Percentiles rank a stretch among this genome's conserved stretches.
phyloP scores from a whole-genome alignment of 257 asterid species.

The Euphrasia confusa region DNA sequence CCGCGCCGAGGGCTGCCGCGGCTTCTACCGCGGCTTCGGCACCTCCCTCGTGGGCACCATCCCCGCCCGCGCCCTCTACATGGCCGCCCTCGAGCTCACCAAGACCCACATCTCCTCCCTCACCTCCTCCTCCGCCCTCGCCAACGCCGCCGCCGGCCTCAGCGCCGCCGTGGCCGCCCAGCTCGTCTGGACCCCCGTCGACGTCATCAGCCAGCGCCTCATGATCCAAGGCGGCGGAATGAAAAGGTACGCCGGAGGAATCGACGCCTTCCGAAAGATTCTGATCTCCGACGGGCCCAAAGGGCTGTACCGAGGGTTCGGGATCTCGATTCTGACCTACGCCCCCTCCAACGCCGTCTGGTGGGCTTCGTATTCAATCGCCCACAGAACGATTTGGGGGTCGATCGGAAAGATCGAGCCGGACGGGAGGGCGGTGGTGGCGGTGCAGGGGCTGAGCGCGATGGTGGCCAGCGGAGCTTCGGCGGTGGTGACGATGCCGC shows the following conservation, averaged over 20 bases:
- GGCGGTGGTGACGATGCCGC: slow-evolving; percentile 90
- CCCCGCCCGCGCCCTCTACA: slow-evolving; percentile 93
- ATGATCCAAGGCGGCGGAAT: slow-evolving; percentile 79
- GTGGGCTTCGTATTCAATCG: slow-evolving; percentile 94
- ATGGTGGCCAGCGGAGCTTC: slow-evolving; percentile 92
- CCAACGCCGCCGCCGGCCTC: slow-evolving; percentile 89
- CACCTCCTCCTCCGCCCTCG: slow-evolving; percentile 68
- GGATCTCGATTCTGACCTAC: slow-evolving; percentile 83
- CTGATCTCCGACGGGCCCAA: slow-evolving; percentile 53
- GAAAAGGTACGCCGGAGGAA: slow-evolving; percentile 72
- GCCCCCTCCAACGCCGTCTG: slow-evolving; percentile 99
- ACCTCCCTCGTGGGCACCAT: slow-evolving; percentile 88
- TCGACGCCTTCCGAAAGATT: slow-evolving; percentile 83
- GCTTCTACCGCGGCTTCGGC: slow-evolving; percentile 88
- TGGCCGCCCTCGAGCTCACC: slow-evolving; percentile 95
- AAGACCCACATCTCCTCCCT: slow-evolving; percentile 71
- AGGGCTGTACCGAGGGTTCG: slow-evolving; percentile 93
- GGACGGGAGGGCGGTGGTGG: slow-evolving; percentile 63
- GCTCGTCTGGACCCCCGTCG: slow-evolving; percentile 95
- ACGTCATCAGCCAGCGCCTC: slow-evolving; percentile 91
- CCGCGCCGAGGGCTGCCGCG: slow-evolving; percentile 60
- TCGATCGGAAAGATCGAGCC: slow-evolving; percentile 65
- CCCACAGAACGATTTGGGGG: slow-evolving; percentile 68
- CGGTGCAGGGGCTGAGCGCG: slow-evolving; percentile 89
- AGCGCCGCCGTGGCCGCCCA: slow-evolving; percentile 98